A percentile compares a stretch with the other conserved stretches of the same genome.
Conservation (phyloP, 2,329 filamentous ascomycete species). For the Alternaria arbusti region DNA sequence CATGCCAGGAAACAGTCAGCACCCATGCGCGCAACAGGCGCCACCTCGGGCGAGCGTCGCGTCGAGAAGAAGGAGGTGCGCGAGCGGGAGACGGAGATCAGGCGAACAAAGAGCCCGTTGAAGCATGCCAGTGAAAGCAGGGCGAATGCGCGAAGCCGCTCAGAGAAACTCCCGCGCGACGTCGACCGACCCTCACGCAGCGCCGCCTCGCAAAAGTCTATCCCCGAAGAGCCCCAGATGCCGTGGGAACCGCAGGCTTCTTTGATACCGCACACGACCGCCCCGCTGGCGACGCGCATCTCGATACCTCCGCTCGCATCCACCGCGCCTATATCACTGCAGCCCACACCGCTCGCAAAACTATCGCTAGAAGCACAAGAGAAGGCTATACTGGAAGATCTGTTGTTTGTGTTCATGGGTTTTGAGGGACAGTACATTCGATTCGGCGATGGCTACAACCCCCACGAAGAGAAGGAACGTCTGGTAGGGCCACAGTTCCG, state of each 20-base stretch:
- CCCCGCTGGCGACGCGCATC: constrained; percentile 74
- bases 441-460: constrained; percentile 82
- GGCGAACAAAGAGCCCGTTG: constrained; percentile 46
- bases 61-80: constrained; percentile 45
- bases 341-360: constrained; percentile 71
- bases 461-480: constrained; percentile 82
- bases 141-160: constrained; percentile 39
- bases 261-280: constrained; percentile 71
- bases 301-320: constrained; percentile 68
- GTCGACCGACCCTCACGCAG: constrained; percentile 31
- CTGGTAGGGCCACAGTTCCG: constrained; percentile 82
- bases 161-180: constrained; percentile 39
- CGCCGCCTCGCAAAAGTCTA: constrained; percentile 26
- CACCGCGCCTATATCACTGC: constrained; percentile 71
- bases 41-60: constrained; percentile 36
- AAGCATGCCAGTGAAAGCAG: constrained; percentile 45
- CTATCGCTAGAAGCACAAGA: constrained; percentile 84
- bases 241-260: constrained; percentile 82
- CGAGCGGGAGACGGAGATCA: constrained; percentile 44
- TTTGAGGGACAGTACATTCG: constrained; percentile 98
- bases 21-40: constrained; percentile 21
- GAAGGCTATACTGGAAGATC: constrained; percentile 82
- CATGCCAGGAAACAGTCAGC: constrained; percentile 40
- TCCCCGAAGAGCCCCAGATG: constrained; percentile 39
- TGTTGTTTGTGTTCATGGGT: constrained; percentile 96